Evolutionary conservation across 192 early-diverging fungal species (phyloP).

Genomic region (Backusella macrospora): DNA sequence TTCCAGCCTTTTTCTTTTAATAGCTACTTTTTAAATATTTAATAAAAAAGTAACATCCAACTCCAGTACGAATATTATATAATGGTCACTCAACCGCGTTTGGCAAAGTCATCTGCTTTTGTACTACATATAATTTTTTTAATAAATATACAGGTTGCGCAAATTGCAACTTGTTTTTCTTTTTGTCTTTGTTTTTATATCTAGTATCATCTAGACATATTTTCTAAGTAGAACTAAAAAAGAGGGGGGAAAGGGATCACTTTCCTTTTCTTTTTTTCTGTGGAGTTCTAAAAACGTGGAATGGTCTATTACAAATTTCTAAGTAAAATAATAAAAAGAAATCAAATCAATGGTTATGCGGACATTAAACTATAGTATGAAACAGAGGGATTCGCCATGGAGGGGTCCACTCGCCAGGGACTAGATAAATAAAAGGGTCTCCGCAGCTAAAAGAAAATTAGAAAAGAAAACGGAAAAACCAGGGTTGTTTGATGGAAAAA

Average conservation of each 20-base stretch:
- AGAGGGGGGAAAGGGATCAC: background rate
- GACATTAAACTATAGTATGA: slow-evolving; percentile 9
- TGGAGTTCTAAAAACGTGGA: slow-evolving; percentile 2
- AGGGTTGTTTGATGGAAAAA: slow-evolving; percentile 2
- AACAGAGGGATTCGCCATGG: background rate
- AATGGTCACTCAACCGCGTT: slow-evolving; percentile 1
- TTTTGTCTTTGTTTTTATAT: background rate
- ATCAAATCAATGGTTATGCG: background rate
- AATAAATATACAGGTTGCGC: slow-evolving; percentile 8
- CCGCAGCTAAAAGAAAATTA: slow-evolving; percentile 7
- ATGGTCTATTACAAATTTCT: background rate
- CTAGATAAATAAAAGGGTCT: slow-evolving; percentile 8
- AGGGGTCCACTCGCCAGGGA: slow-evolving; percentile 16
- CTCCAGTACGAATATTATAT: background rate
- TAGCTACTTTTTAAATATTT: background rate
- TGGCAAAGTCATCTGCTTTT: background rate
- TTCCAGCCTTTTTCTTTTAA: background rate
- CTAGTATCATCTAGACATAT: background rate
- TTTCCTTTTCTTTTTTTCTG: background rate
- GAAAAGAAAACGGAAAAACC: slow-evolving; percentile 1
- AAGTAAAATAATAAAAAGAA: background rate
- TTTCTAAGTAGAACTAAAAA: background rate
- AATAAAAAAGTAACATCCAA: background rate
- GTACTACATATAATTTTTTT: background rate
- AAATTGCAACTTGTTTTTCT: background rate